phyloP scores from a whole-genome alignment of 441 rosid genomes.

The Dalechampia spathulata region DNA sequence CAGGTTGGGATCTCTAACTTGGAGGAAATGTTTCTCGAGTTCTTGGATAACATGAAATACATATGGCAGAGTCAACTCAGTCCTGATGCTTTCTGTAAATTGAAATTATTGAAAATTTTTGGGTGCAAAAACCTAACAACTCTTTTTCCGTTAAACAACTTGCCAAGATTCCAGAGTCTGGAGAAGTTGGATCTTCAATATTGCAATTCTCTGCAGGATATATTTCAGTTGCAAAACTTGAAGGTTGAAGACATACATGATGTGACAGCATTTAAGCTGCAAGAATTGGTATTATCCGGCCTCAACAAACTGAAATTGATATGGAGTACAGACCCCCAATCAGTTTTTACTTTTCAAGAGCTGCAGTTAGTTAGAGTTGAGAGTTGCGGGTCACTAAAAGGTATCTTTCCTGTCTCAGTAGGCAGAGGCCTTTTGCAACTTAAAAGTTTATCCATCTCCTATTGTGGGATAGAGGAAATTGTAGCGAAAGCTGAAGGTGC shows the following conservation, averaged over 20 bases:
- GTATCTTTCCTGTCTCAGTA: conserved; percentile 16
- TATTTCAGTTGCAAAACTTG: neutral
- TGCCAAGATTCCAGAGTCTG: neutral
- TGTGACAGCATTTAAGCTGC: neutral
- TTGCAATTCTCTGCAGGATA: conserved; percentile 2
- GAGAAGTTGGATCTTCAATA: neutral
- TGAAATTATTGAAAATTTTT: neutral
- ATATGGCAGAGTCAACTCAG: conserved; percentile 3
- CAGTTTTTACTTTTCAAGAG: conserved; percentile 12
- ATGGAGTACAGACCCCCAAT: conserved; percentile 17
- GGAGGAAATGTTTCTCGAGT: neutral
- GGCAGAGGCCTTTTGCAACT: conserved; percentile 9
- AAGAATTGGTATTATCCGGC: neutral
- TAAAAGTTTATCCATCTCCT: neutral
- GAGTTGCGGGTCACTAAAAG: conserved; percentile 7
- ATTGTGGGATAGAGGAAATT: conserved; percentile 17
- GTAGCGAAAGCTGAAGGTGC: neutral
- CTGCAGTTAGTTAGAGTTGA: neutral
- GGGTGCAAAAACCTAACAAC: neutral
- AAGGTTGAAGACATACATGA: neutral
- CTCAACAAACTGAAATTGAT: conserved; percentile 20
- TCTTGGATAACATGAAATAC: neutral
- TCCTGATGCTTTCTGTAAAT: neutral
- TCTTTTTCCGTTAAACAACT: neutral
- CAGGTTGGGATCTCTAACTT: neutral